These are phyloP conservation scores for Hypomontagnella monticulosa DNA, from an alignment of 495 filamentous ascomycete species.

Conservation along the genomic window DNA sequence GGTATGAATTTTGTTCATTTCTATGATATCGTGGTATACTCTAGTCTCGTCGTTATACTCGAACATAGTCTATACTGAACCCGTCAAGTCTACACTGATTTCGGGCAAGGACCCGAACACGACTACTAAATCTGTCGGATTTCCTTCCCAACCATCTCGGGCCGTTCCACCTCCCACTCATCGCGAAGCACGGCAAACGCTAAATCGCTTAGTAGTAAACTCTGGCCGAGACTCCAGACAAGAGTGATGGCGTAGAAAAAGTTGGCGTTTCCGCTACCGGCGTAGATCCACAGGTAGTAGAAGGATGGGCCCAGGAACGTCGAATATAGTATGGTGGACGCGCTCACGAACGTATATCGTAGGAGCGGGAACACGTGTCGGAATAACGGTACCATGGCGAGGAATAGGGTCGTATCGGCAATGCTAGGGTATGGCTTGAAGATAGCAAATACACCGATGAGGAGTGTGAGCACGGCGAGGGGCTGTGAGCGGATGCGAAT, in stretches of 20 bases:
- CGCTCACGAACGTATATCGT: conserved; percentile 90
- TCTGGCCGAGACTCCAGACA: conserved; percentile 91
- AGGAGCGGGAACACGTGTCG: conserved; percentile 94
- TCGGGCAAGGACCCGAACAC: neutral
- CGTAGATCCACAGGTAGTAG: conserved; percentile 98
- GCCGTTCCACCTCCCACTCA: conserved; percentile 92
- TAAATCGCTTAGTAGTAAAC: conserved; percentile 79
- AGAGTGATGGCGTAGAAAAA: conserved; percentile 99
- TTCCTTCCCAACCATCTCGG: conserved; percentile 87
- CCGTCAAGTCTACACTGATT: neutral
- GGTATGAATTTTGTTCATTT: conserved; percentile 15
- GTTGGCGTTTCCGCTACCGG: conserved; percentile 96
- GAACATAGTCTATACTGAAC: conserved; percentile 9
- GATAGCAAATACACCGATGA: conserved; percentile 87
- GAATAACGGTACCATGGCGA: conserved; percentile 86
- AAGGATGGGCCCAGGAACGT: conserved; percentile 92
- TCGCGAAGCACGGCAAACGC: conserved; percentile 89
- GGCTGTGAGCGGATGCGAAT: conserved; percentile 84
- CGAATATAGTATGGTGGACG: conserved; percentile 83
- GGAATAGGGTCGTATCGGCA: conserved; percentile 82
- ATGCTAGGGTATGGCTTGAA: conserved; percentile 98
- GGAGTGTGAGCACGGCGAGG: conserved; percentile 79
- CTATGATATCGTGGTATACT: conserved; percentile 21
- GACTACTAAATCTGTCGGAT: conserved; percentile 78
- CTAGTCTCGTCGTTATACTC: neutral